Conservation (phyloP, 2,329 filamentous ascomycete species). For the Onygena corvina region DNA sequence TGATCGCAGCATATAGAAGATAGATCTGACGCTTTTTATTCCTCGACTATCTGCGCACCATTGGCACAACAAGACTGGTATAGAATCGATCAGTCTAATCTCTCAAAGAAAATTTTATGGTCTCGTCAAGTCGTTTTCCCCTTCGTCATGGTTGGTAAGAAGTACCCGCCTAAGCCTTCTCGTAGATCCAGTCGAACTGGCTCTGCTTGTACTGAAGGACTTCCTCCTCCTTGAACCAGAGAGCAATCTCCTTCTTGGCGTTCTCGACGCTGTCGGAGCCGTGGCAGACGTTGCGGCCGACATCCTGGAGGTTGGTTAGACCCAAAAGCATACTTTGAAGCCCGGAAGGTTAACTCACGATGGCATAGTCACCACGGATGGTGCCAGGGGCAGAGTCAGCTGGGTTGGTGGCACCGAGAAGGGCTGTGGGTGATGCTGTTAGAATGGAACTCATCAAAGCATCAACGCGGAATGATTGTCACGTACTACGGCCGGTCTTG, state of each 20-base stretch:
- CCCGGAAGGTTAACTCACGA: slow-evolving; percentile 38
- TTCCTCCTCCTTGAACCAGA: slow-evolving; percentile 93
- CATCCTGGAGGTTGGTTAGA: slow-evolving; percentile 40
- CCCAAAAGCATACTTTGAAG: slow-evolving; percentile 7
- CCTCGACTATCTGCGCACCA: not conserved
- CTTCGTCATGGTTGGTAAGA: not conserved
- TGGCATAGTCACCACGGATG: slow-evolving; percentile 89
- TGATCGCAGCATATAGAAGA: not conserved
- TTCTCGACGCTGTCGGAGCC: slow-evolving; percentile 97
- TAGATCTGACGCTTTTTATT: slow-evolving; percentile 5
- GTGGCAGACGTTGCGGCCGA: slow-evolving; percentile 99
- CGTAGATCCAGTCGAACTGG: slow-evolving; percentile 91
- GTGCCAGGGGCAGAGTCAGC: slow-evolving; percentile 87
- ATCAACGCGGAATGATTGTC: not conserved
- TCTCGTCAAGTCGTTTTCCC: not conserved
- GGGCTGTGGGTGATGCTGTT: slow-evolving; percentile 38
- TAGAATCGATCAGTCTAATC: slow-evolving; percentile 1
- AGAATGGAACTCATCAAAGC: not conserved
- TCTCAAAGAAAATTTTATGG: not conserved
- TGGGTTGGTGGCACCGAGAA: slow-evolving; percentile 99
- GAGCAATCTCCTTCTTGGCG: slow-evolving; percentile 98
- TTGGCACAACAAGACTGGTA: not conserved
- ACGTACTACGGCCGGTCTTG: slow-evolving; percentile 88
- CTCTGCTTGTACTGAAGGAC: slow-evolving; percentile 72
- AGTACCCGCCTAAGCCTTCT: slow-evolving; percentile 51